Conservation (phyloP, 2,329 filamentous ascomycete genomes). For the Ophiocordyceps camponoti-floridani region DNA sequence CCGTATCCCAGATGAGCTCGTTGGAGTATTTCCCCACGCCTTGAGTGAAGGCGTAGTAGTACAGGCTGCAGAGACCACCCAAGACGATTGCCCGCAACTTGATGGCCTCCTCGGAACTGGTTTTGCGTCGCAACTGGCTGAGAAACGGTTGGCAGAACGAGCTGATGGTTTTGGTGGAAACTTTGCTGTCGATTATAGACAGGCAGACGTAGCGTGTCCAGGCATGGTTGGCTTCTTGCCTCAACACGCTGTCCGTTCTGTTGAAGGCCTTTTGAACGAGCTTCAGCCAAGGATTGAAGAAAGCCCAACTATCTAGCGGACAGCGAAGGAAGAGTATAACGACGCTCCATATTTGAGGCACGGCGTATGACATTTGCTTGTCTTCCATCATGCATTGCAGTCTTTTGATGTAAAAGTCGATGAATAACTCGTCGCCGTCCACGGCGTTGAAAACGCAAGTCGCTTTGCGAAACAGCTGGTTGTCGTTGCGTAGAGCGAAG, state of each 20-base stretch:
- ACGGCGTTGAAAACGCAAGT: slow-evolving; percentile 40
- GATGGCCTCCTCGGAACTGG: slow-evolving; percentile 29
- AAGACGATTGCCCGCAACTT: slow-evolving; percentile 37
- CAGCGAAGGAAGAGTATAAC: slow-evolving; percentile 61
- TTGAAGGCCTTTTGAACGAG: slow-evolving; percentile 77
- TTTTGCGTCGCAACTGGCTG: slow-evolving; percentile 50
- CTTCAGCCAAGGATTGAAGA: slow-evolving; percentile 56
- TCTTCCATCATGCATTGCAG: slow-evolving; percentile 52
- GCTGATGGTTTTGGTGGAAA: slow-evolving; percentile 18
- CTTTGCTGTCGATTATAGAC: slow-evolving; percentile 44
- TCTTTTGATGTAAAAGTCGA: slow-evolving; percentile 48
- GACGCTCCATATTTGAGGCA: slow-evolving; percentile 81
- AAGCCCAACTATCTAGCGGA: slow-evolving; percentile 50
- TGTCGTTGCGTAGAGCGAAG: slow-evolving; percentile 50
- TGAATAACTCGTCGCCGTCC: slow-evolving; percentile 40
- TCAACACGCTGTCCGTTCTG: slow-evolving; percentile 50
- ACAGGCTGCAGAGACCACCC: slow-evolving; percentile 59
- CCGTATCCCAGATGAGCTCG: slow-evolving; percentile 63
- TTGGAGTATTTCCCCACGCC: slow-evolving; percentile 44
- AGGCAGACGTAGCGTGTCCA: slow-evolving; percentile 76
- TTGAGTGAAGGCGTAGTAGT: slow-evolving; percentile 70
- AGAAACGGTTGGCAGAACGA: slow-evolving; percentile 48
- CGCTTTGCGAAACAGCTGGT: slow-evolving; percentile 46
- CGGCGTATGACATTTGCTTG: slow-evolving; percentile 31
- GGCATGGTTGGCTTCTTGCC: slow-evolving; percentile 60